Percentiles rank a stretch among this genome's conserved stretches.
Conservation (phyloP, 2,329 filamentous ascomycete genomes). For the Graphilbum sp. region DNA sequence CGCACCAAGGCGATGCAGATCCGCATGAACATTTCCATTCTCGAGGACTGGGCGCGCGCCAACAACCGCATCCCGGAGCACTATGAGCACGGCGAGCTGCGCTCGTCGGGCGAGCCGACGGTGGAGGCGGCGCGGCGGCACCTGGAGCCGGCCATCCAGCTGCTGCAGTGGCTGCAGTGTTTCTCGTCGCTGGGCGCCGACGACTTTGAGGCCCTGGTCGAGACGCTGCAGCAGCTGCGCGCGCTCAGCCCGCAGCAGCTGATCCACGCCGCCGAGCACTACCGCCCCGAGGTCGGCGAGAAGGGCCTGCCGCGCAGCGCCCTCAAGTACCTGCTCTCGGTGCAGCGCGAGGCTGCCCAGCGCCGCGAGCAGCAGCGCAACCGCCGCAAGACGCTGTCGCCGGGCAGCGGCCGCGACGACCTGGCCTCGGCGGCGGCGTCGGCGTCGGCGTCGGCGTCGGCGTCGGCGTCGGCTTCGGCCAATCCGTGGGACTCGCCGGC, state of each 20-base stretch:
- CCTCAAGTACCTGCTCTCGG: slow-evolving; percentile 65
- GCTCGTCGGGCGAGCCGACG: slow-evolving; percentile 69
- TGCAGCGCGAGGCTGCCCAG: slow-evolving; percentile 57
- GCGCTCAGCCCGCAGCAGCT: slow-evolving; percentile 74
- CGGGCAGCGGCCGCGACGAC: slow-evolving; percentile 8
- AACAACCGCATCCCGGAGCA: slow-evolving; percentile 94
- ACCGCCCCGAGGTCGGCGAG: slow-evolving; percentile 87
- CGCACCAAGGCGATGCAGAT: slow-evolving; percentile 99
- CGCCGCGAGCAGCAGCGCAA: slow-evolving; percentile 36
- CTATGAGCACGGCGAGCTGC: slow-evolving; percentile 83
- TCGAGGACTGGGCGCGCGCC: slow-evolving; percentile 88
- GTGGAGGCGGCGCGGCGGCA: slow-evolving; percentile 72
- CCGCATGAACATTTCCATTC: slow-evolving; percentile 88
- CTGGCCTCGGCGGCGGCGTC: slow-evolving; percentile 10
- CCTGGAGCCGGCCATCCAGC: slow-evolving; percentile 76
- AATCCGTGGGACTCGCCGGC: too few species aligned
- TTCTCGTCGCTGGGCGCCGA: slow-evolving; percentile 81
- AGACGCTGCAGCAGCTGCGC: slow-evolving; percentile 78
- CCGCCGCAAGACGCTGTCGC: slow-evolving; percentile 28
- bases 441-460: too few species aligned
- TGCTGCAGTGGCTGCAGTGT: slow-evolving; percentile 94
- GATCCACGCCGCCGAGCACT: slow-evolving; percentile 81
- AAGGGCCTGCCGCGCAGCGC: slow-evolving; percentile 79
- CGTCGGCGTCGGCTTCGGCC: too few species aligned
- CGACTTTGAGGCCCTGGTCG: slow-evolving; percentile 74